phyloP scores from a whole-genome alignment of 2,329 filamentous ascomycete genomes.

The Metarhizium rileyi region DNA sequence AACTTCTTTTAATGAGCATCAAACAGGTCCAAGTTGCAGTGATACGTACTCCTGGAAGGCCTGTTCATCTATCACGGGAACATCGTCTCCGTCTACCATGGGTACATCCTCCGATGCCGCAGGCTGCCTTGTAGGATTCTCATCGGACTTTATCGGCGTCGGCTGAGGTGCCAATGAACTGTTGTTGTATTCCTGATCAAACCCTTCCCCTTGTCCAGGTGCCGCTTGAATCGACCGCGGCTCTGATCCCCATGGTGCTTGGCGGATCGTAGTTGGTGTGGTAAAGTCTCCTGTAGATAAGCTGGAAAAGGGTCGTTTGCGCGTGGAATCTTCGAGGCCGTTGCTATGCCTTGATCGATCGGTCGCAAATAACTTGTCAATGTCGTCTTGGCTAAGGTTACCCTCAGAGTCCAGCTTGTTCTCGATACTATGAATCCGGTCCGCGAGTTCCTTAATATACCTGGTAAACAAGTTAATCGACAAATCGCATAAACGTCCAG shows the following conservation, averaged over 20 bases:
- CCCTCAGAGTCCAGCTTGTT: constrained; percentile 56
- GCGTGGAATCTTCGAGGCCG: constrained; percentile 18
- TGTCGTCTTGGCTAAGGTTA: constrained; percentile 32
- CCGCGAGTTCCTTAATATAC: constrained; percentile 87
- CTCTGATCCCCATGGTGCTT: constrained; percentile 38
- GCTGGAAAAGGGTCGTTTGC: constrained; percentile 40
- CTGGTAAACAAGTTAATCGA: constrained; percentile 27
- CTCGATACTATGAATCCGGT: constrained; percentile 74
- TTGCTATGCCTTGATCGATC: constrained; percentile 22
- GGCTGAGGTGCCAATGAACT: constrained; percentile 38
- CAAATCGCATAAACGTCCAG: background rate
- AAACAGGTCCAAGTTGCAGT: background rate
- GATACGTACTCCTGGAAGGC: constrained; percentile 35
- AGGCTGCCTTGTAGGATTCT: constrained; percentile 26
- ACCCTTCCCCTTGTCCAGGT: constrained; percentile 24
- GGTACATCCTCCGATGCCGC: constrained; percentile 24
- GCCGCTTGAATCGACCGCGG: constrained; percentile 34
- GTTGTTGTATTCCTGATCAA: constrained; percentile 24
- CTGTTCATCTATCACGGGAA: constrained; percentile 27
- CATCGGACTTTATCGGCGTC: constrained; percentile 27
- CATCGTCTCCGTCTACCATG: constrained; percentile 14
- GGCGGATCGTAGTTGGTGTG: constrained; percentile 31
- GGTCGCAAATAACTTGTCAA: constrained; percentile 32
- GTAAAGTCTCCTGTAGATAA: constrained; percentile 33
- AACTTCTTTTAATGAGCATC: no score